Evolutionary conservation across 495 filamentous ascomycete genomes (phyloP).

Genomic region (Acidomyces sp.): DNA sequence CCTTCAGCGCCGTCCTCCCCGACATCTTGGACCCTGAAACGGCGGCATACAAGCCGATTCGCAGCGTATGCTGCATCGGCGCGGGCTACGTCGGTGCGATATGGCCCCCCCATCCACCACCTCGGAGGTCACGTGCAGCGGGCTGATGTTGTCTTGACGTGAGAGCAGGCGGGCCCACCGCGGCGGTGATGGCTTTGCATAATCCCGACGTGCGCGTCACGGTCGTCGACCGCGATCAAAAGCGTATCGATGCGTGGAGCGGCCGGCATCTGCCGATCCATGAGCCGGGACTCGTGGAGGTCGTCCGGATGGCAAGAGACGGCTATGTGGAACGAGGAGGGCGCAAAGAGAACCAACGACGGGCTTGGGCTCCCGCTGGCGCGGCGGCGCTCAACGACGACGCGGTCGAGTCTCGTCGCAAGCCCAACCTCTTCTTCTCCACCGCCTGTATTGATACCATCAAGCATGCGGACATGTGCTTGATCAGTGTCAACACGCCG

Average conservation of each 20-base stretch:
- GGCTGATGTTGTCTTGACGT: too few relatives aligned
- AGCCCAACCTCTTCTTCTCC: constrained; percentile 57
- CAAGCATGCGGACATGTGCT: constrained; percentile 55
- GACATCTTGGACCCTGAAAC: constrained; percentile 14
- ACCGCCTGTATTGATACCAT: constrained; percentile 49
- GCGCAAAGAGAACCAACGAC: background rate
- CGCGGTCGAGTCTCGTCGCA: constrained; percentile 1
- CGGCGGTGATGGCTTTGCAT: constrained; percentile 59
- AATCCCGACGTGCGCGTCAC: constrained; percentile 56
- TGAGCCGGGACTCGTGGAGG: constrained; percentile 56
- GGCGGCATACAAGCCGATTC: constrained; percentile 8
- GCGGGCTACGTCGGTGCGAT: constrained; percentile 44
- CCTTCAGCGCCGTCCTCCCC: background rate
- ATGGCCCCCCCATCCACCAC: too few relatives aligned
- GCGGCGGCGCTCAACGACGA: background rate
- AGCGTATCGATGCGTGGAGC: constrained; percentile 57
- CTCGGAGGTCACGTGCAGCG: too few relatives aligned
- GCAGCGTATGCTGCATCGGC: constrained; percentile 43
- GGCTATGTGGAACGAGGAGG: constrained; percentile 32
- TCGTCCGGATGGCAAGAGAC: constrained; percentile 55
- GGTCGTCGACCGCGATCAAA: constrained; percentile 55
- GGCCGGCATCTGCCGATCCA: constrained; percentile 63
- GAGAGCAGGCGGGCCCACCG: constrained; percentile 54
- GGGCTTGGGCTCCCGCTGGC: background rate
- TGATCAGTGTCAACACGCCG: constrained; percentile 71